These are phyloP conservation scores for Marchantia polymorpha DNA, from an alignment of 225 moss, liverwort and hornwort genomes.

Conservation along the genomic window DNA sequence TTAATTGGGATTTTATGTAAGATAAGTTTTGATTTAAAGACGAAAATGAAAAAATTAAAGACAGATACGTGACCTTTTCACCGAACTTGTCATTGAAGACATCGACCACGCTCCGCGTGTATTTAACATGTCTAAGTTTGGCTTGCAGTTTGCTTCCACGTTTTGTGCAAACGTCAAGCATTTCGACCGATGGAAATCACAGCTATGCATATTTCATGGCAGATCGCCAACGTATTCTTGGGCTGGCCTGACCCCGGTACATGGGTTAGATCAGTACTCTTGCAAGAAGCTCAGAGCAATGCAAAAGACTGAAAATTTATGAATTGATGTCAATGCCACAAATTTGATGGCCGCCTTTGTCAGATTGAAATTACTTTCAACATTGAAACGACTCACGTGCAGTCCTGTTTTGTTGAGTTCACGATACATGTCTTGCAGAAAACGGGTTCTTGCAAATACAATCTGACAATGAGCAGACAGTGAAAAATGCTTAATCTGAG, in stretches of 20 bases:
- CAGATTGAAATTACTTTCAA: conserved; percentile 53
- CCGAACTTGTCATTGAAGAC: conserved; percentile 58
- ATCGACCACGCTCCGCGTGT: conserved; percentile 67
- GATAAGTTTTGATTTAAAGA: too few species aligned
- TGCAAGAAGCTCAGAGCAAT: not conserved
- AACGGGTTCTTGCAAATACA: conserved; percentile 51
- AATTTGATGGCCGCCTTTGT: conserved; percentile 56
- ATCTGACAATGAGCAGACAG: not conserved
- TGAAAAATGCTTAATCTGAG: not conserved
- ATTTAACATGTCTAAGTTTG: conserved; percentile 70
- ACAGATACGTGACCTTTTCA: conserved; percentile 71
- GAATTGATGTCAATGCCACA: conserved; percentile 38
- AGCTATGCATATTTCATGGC: not conserved
- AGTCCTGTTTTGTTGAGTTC: conserved; percentile 51
- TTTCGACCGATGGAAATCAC: not conserved
- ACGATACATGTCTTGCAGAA: conserved; percentile 70
- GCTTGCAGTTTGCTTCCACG: conserved; percentile 63
- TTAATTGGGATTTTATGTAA: too few species aligned
- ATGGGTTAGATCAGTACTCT: too few species aligned
- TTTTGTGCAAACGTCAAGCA: conserved; percentile 74
- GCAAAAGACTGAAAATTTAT: not conserved
- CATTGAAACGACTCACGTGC: conserved; percentile 58
- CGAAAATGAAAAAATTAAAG: too few species aligned
- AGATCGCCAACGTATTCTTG: not conserved
- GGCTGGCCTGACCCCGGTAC: too few species aligned